Evolutionary conservation across 2,329 filamentous ascomycete genomes (phyloP).

Genomic region (Hymenoscyphus infarciens): DNA sequence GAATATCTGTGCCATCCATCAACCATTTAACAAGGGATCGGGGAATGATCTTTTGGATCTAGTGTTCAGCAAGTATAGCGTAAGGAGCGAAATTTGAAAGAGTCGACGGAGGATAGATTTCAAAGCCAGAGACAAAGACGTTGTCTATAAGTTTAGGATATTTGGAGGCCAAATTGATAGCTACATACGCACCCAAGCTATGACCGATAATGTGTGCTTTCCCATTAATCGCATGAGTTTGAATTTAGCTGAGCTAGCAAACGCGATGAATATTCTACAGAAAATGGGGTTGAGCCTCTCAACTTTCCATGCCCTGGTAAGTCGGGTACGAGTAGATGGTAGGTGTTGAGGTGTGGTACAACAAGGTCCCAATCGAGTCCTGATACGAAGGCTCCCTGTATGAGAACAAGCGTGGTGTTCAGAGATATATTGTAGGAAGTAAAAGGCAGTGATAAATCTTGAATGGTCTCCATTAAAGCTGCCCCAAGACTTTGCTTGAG

Average conservation of each 20-base stretch:
- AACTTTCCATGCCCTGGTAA: background rate
- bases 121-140: background rate
- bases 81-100: no score
- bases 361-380: background rate
- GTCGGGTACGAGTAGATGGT: background rate
- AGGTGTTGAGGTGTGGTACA: background rate
- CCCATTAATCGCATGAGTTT: background rate
- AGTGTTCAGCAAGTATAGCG: no score
- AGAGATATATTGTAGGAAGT: background rate
- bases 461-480: no score
- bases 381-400: background rate
- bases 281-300: background rate
- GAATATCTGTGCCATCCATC: no score
- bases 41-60: no score
- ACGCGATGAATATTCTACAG: background rate
- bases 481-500: no score
- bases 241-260: background rate
- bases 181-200: background rate
- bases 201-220: constrained; percentile 4
- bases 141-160: constrained; percentile 1
- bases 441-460: no score
- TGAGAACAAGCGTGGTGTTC: background rate
- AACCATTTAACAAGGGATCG: no score
- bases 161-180: background rate
- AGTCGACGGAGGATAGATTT: no score